Evolutionary conservation across 768 basidiomycete genomes (phyloP).

Genomic region (Rickenella mellea): DNA sequence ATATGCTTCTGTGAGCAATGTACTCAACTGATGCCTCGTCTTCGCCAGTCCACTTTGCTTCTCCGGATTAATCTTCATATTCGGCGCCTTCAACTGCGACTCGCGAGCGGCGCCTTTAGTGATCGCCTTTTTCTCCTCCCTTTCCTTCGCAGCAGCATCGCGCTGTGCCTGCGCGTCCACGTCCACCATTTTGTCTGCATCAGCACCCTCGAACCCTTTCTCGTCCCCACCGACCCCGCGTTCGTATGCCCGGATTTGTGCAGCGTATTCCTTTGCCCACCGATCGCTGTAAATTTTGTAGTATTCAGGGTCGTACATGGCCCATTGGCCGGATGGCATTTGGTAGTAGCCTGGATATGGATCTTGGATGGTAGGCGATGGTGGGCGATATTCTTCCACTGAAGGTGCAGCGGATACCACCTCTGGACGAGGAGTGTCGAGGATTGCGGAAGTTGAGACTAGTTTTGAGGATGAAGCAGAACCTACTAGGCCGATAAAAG

Average conservation of each 20-base stretch:
- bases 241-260: slow-evolving; percentile 63
- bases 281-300: slow-evolving; percentile 59
- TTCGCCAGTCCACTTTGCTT: slow-evolving; percentile 63
- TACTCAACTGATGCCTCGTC: slow-evolving; percentile 70
- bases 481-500: slow-evolving; percentile 6
- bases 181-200: slow-evolving; percentile 42
- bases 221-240: slow-evolving; percentile 34
- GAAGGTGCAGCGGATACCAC: slow-evolving; percentile 57
- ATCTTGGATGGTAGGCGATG: slow-evolving; percentile 65
- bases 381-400: slow-evolving; percentile 58
- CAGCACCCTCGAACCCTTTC: slow-evolving; percentile 64
- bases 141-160: slow-evolving; percentile 65
- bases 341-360: slow-evolving; percentile 85
- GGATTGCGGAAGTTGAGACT: slow-evolving; percentile 1
- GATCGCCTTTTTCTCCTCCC: slow-evolving; percentile 68
- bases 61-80: slow-evolving; percentile 74
- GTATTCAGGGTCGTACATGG: slow-evolving; percentile 59
- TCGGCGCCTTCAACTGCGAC: slow-evolving; percentile 48
- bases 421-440: slow-evolving; percentile 12
- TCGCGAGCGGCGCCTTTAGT: slow-evolving; percentile 49
- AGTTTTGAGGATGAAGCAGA: slow-evolving; percentile 17
- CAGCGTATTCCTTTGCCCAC: slow-evolving; percentile 68
- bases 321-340: slow-evolving; percentile 73
- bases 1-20: slow-evolving; percentile 75
- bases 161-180: slow-evolving; percentile 66